A percentile compares a stretch with the other conserved stretches of the same genome.
phyloP scores from a whole-genome alignment of 371 early-diverging fungal species.

The Globomyces sp. region DNA sequence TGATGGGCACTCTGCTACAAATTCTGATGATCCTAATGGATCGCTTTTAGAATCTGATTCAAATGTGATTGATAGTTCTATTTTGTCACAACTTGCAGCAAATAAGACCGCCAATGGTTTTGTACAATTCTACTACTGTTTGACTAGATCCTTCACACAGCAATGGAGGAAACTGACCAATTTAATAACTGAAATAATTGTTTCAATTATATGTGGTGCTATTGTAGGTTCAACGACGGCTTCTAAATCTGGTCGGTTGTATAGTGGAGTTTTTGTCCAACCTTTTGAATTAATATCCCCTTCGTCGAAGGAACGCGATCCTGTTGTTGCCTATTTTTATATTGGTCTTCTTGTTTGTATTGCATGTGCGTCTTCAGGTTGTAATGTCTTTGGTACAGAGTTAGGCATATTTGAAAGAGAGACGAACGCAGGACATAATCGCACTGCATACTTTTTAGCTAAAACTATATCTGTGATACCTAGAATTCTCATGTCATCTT shows the following conservation, averaged over 20 bases:
- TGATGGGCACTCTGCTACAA: slow-evolving; percentile 3
- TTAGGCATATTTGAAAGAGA: slow-evolving; percentile 45
- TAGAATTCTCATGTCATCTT: slow-evolving; percentile 24
- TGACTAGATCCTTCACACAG: slow-evolving; percentile 28
- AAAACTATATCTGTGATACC: slow-evolving; percentile 32
- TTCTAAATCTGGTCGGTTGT: slow-evolving; percentile 9
- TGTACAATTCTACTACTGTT: slow-evolving; percentile 22
- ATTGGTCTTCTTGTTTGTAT: slow-evolving; percentile 13
- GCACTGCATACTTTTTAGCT: slow-evolving; percentile 39
- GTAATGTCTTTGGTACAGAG: slow-evolving; percentile 44
- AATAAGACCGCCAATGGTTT: slow-evolving; percentile 18
- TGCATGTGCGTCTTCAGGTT: slow-evolving; percentile 18
- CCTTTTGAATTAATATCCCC: slow-evolving; percentile 5
- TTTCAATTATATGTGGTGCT: slow-evolving; percentile 31
- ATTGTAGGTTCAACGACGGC: slow-evolving; percentile 36
- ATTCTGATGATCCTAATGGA: background rate
- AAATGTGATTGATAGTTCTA: background rate
- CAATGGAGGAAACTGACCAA: slow-evolving; percentile 19
- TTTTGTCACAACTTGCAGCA: background rate
- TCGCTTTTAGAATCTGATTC: background rate
- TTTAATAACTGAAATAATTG: slow-evolving; percentile 24
- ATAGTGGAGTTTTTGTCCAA: slow-evolving; percentile 12
- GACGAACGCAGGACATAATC: slow-evolving; percentile 31
- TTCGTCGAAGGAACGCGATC: slow-evolving; percentile 34
- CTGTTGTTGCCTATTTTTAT: slow-evolving; percentile 31